Conservation (phyloP, 2,329 filamentous ascomycete species). For the Microdochium nivale region DNA sequence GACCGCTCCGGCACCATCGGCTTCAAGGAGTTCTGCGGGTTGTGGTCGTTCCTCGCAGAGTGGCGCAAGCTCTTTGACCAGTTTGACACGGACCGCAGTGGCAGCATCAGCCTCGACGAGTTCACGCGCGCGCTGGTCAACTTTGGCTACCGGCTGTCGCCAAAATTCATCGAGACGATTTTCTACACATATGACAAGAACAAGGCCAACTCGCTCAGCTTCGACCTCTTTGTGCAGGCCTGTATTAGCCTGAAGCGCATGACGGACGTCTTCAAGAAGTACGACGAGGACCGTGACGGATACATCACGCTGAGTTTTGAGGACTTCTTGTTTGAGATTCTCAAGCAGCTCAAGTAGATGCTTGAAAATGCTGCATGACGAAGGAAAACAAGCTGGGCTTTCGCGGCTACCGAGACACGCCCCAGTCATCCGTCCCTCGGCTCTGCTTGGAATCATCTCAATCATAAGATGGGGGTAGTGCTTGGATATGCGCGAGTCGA, state of each 20-base stretch:
- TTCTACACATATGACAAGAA: constrained; percentile 86
- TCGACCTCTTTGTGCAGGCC: constrained; percentile 95
- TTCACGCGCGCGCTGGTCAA: constrained; percentile 85
- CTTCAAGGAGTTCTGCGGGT: constrained; percentile 90
- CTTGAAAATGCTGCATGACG: too few species aligned
- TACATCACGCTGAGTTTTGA: constrained; percentile 81
- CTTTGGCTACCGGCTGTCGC: constrained; percentile 86
- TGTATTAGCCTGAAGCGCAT: constrained; percentile 96
- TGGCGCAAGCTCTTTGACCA: constrained; percentile 94
- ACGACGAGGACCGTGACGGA: constrained; percentile 92
- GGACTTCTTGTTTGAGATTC: constrained; percentile 65
- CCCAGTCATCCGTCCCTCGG: too few species aligned
- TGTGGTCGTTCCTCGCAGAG: constrained; percentile 92
- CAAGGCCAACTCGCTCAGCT: constrained; percentile 65
- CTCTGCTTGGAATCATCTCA: too few species aligned
- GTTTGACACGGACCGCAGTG: constrained; percentile 81
- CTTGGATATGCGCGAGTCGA: too few species aligned
- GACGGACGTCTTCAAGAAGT: constrained; percentile 99
- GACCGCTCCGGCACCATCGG: constrained; percentile 83
- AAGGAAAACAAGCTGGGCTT: too few species aligned
- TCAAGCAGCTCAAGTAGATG: constrained; percentile 48
- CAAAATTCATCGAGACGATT: constrained; percentile 73
- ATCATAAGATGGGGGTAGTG: too few species aligned
- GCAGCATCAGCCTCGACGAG: constrained; percentile 78
- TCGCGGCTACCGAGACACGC: too few species aligned